phyloP scores from a whole-genome alignment of 2,329 filamentous ascomycete genomes.

The Keithomyces neogunnii region DNA sequence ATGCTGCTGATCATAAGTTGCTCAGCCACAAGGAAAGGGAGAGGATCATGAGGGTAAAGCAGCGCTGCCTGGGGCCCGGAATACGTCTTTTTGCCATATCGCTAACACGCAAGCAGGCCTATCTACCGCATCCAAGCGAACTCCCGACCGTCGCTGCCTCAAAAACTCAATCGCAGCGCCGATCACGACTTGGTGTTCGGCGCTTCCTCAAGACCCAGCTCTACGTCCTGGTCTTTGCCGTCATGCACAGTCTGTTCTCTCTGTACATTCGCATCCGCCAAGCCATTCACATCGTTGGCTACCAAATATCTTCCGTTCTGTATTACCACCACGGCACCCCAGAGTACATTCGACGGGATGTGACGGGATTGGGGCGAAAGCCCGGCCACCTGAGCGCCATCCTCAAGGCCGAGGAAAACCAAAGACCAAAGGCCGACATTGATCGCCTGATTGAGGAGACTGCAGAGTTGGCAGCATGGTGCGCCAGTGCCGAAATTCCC shows the following conservation, averaged over 20 bases:
- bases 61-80: background rate
- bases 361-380: conserved; percentile 62
- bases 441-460: conserved; percentile 84
- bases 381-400: conserved; percentile 86
- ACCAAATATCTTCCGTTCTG: conserved; percentile 71
- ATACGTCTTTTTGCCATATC: background rate
- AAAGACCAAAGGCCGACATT: conserved; percentile 62
- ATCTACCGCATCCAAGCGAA: conserved; percentile 26
- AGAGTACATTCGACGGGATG: conserved; percentile 82
- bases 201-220: conserved; percentile 54
- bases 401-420: conserved; percentile 62
- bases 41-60: conserved; percentile 26
- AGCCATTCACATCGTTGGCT: conserved; percentile 68
- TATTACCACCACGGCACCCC: conserved; percentile 96
- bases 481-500: conserved; percentile 78
- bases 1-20: conserved; percentile 23
- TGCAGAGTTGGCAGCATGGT: conserved; percentile 89
- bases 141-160: conserved; percentile 16
- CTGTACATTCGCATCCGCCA: conserved; percentile 78
- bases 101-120: conserved; percentile 22
- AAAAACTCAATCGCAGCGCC: conserved; percentile 17
- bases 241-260: conserved; percentile 76
- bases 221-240: conserved; percentile 56
- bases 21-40: conserved; percentile 27
- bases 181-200: conserved; percentile 47